phyloP scores from a whole-genome alignment of 805 yeast genomes.

The Torulaspora delbrueckii region DNA sequence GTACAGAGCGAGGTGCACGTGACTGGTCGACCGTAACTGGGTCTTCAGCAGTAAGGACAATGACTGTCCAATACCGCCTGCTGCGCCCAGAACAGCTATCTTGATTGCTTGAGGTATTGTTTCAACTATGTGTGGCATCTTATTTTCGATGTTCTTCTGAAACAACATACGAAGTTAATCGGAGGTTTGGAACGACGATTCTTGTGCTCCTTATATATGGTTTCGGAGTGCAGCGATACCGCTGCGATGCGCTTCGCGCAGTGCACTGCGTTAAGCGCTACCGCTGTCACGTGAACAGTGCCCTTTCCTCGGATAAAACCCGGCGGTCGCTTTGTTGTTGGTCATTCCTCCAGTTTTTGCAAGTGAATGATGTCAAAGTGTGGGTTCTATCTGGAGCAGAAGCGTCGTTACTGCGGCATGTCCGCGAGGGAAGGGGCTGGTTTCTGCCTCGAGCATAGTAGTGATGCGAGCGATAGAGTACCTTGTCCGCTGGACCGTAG shows the following conservation, averaged over 20 bases:
- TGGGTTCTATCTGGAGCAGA: conserved; percentile 23
- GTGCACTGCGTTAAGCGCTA: neutral
- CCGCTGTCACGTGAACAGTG: neutral
- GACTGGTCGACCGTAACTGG: conserved; percentile 38
- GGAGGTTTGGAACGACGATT: neutral
- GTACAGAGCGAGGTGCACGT: conserved; percentile 54
- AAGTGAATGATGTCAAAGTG: conserved; percentile 14
- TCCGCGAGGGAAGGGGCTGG: conserved; percentile 16
- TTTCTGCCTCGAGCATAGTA: conserved; percentile 67
- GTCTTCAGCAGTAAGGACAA: conserved; percentile 75
- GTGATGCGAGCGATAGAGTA: conserved; percentile 37
- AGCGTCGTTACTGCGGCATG: conserved; percentile 34
- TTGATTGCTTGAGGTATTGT: conserved; percentile 36
- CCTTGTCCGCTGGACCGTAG: conserved; percentile 74
- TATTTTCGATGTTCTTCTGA: neutral
- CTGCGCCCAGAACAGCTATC: conserved; percentile 86
- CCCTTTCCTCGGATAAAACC: too few species aligned
- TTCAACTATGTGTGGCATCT: neutral
- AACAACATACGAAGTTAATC: neutral
- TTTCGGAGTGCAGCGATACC: conserved; percentile 1
- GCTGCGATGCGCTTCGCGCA: neutral
- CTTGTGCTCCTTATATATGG: neutral
- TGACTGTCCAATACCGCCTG: conserved; percentile 95
- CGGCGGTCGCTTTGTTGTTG: too few species aligned
- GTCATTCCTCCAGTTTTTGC: neutral